These are phyloP conservation scores for Taphrina pruni DNA, from an alignment of 1,139 yeast genomes.

Conservation along the genomic window DNA sequence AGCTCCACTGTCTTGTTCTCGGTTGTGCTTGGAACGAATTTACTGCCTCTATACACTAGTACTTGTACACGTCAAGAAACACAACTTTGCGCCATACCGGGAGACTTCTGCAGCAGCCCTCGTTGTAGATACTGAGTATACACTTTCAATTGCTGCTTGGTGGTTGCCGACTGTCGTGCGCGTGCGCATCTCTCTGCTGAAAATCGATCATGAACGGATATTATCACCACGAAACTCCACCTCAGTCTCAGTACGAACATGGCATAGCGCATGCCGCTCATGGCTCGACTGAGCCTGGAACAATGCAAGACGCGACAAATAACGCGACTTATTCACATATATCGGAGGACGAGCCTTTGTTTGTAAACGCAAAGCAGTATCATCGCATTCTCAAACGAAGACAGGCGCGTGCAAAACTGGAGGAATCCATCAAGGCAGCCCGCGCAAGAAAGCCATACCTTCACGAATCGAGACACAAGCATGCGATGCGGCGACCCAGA, in stretches of 20 bases:
- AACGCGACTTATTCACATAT: constrained; percentile 12
- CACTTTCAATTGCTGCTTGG: too few relatives aligned
- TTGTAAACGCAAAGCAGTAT: constrained; percentile 96
- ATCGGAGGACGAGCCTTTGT: constrained; percentile 80
- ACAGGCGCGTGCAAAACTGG: constrained; percentile 89
- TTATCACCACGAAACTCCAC: constrained; percentile 14
- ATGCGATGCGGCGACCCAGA: constrained; percentile 98
- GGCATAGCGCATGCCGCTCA: constrained; percentile 9
- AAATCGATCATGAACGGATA: constrained; percentile 16
- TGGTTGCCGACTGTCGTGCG: too few relatives aligned
- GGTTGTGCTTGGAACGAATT: too few relatives aligned
- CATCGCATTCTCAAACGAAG: constrained; percentile 92
- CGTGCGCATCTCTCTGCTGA: neutral
- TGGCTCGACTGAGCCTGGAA: neutral
- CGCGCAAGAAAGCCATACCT: constrained; percentile 85
- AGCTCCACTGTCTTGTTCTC: too few relatives aligned
- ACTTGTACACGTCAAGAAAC: too few relatives aligned
- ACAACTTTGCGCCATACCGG: too few relatives aligned
- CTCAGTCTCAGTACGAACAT: constrained; percentile 13
- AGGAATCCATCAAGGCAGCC: constrained; percentile 67
- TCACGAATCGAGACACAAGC: constrained; percentile 97
- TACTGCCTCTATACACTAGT: too few relatives aligned
- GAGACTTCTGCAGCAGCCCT: too few relatives aligned
- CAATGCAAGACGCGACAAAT: constrained; percentile 6
- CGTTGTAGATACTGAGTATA: too few relatives aligned